Conservation (phyloP, 768 basidiomycete species). For the Collybia nuda region DNA sequence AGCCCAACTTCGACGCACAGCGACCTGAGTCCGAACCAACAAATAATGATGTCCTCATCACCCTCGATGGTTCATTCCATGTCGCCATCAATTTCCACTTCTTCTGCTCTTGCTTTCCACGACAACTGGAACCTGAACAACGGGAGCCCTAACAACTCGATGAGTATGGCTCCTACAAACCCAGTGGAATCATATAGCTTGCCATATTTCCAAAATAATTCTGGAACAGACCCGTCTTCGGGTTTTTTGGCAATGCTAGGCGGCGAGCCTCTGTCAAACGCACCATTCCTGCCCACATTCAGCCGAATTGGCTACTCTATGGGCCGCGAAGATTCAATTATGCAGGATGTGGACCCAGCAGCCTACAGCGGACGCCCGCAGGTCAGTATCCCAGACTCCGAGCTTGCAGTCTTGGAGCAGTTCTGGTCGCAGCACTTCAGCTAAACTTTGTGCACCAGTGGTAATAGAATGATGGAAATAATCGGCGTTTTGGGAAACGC, state of each 20-base stretch:
- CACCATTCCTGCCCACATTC: conserved; percentile 32
- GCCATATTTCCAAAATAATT: conserved; percentile 13
- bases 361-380: background rate
- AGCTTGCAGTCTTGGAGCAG: conserved; percentile 14
- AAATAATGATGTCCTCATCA: background rate
- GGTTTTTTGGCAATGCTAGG: conserved; percentile 38
- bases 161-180: background rate
- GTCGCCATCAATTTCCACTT: background rate
- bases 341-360: conserved; percentile 1
- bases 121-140: background rate
- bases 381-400: conserved; percentile 11
- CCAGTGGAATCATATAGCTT: conserved; percentile 6
- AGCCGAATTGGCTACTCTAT: conserved; percentile 10
- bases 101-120: background rate
- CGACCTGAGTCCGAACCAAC: background rate
- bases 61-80: background rate
- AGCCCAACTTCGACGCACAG: background rate
- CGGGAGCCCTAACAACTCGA: background rate
- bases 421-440: conserved; percentile 16
- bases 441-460: conserved; percentile 10
- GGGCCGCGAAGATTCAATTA: conserved; percentile 5
- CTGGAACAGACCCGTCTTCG: conserved; percentile 14
- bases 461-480: no score
- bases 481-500: no score
- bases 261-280: conserved; percentile 37